Evolutionary conservation across 352 stramenopile species (phyloP).

Genomic region (Phytophthora tubulina): DNA sequence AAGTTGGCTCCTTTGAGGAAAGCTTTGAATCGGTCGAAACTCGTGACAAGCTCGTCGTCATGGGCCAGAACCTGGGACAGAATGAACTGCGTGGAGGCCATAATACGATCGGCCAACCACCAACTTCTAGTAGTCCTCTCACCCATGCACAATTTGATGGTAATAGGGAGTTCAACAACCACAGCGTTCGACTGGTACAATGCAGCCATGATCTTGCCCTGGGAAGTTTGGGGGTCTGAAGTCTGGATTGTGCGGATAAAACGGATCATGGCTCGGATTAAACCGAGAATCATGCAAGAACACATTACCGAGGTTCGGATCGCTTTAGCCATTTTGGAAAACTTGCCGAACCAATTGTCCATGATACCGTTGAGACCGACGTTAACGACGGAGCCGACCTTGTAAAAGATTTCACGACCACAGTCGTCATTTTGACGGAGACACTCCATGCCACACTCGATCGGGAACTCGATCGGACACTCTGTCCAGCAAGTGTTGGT

Average conservation of each 20-base stretch:
- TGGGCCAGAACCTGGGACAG: conserved; percentile 29
- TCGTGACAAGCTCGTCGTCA: conserved; percentile 30
- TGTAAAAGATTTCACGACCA: conserved; percentile 43
- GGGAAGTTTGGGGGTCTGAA: conserved; percentile 34
- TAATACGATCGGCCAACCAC: conserved; percentile 32
- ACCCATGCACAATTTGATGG: conserved; percentile 51
- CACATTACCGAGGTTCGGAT: conserved; percentile 47
- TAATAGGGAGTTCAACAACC: conserved; percentile 52
- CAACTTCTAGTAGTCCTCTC: conserved; percentile 19
- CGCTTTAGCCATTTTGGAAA: conserved; percentile 43
- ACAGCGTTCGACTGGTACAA: conserved; percentile 52
- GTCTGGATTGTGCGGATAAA: conserved; percentile 42
- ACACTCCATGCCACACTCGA: conserved; percentile 48
- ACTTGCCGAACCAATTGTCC: conserved; percentile 55
- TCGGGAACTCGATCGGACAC: conserved; percentile 50
- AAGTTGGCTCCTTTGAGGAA: conserved; percentile 42
- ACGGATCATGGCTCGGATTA: conserved; percentile 38
- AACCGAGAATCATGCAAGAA: conserved; percentile 34
- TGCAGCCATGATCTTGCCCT: conserved; percentile 45
- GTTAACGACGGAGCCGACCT: conserved; percentile 43
- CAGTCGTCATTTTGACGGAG: conserved; percentile 50
- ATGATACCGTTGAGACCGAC: conserved; percentile 51
- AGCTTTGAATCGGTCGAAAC: conserved; percentile 27
- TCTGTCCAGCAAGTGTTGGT: conserved; percentile 64
- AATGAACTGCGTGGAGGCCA: conserved; percentile 30